A percentile compares a stretch with the other conserved stretches of the same genome.
These are phyloP conservation scores for Metrosideros polymorpha DNA, from an alignment of 441 rosid species.

Conservation along the genomic window DNA sequence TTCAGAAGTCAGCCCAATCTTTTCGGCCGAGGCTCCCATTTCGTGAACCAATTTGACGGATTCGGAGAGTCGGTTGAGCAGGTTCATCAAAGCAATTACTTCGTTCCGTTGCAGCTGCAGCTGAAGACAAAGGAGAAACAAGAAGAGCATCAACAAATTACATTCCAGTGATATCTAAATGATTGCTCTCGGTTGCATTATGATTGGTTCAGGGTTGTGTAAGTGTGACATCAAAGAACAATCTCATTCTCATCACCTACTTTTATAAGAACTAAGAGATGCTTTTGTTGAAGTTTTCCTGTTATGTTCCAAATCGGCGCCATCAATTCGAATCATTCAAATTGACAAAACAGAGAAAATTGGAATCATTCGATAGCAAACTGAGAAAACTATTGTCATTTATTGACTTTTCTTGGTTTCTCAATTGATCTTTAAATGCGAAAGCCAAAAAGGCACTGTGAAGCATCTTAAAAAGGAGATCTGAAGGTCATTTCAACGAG, in stretches of 20 bases:
- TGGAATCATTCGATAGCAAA: neutral
- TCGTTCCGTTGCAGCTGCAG: constrained; percentile 20
- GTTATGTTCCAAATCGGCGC: neutral
- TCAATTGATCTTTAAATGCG: neutral
- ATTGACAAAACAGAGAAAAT: neutral
- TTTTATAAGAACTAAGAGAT: neutral
- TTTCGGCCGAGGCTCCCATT: neutral
- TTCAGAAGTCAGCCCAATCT: neutral
- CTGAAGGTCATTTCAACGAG: neutral
- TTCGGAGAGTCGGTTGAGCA: constrained; percentile 17
- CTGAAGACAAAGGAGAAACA: neutral
- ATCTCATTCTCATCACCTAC: neutral
- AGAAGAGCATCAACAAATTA: neutral
- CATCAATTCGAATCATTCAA: neutral
- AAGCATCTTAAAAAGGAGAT: neutral
- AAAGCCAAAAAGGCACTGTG: neutral
- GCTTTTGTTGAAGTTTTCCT: neutral
- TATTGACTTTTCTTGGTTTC: neutral
- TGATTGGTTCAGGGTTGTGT: neutral
- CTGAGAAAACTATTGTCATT: neutral
- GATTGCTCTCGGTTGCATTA: neutral
- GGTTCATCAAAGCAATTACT: constrained; percentile 20
- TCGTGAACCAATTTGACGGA: constrained; percentile 11
- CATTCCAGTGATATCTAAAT: neutral
- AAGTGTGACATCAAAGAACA: neutral